A percentile compares a stretch with the other conserved stretches of the same genome.
Evolutionary conservation across 805 yeast genomes (phyloP).

Genomic region (Candida silvatica): DNA sequence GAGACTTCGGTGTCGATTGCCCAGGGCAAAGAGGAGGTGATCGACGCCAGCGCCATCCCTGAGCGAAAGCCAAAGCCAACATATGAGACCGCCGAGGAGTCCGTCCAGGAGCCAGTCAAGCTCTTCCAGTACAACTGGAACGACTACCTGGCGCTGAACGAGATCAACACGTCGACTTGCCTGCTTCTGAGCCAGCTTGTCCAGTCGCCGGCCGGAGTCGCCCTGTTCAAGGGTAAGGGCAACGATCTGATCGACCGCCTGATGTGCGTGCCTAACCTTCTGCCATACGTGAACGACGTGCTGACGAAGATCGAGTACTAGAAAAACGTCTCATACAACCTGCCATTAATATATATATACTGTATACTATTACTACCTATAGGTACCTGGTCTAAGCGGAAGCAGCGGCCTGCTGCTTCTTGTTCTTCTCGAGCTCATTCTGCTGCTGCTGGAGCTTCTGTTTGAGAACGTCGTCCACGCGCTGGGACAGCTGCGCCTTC

Average conservation of each 20-base stretch:
- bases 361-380: background rate
- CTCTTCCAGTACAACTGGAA: slow-evolving; percentile 24
- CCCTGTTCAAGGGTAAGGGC: slow-evolving; percentile 23
- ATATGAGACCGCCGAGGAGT: background rate
- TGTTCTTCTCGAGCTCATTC: slow-evolving; percentile 11
- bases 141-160: slow-evolving; percentile 27
- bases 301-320: slow-evolving; percentile 16
- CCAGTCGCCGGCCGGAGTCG: slow-evolving; percentile 23
- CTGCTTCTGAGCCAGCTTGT: slow-evolving; percentile 28
- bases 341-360: slow-evolving; percentile 1
- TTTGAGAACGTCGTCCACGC: slow-evolving; percentile 51
- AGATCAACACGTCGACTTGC: slow-evolving; percentile 31
- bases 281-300: slow-evolving; percentile 18
- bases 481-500: slow-evolving; percentile 56
- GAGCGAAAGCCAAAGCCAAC: slow-evolving; percentile 3
- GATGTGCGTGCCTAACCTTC: slow-evolving; percentile 26
- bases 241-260: slow-evolving; percentile 24
- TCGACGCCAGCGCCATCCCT: background rate
- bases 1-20: slow-evolving; percentile 40
- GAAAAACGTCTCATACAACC: background rate
- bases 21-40: slow-evolving; percentile 36
- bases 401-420: background rate
- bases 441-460: slow-evolving; percentile 41
- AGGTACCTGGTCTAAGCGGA: background rate
- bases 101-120: slow-evolving; percentile 6